These are phyloP conservation scores for Isochrysis galbana DNA, from an alignment of 78 protist genomes.

Conservation along the genomic window DNA sequence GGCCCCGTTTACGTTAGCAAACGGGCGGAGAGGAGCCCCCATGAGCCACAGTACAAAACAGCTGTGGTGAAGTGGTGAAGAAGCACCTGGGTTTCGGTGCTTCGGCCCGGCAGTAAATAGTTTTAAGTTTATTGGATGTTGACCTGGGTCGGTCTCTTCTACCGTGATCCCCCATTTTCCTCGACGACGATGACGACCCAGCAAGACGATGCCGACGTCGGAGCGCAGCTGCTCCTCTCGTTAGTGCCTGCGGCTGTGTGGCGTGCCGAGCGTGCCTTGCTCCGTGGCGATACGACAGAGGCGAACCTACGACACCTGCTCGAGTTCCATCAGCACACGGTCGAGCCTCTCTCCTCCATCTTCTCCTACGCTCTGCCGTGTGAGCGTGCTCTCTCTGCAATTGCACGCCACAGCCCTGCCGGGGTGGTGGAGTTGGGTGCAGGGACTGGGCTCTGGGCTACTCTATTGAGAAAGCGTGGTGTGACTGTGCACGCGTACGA, in stretches of 20 bases:
- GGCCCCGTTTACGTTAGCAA: too few species aligned
- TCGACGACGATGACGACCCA: too few species aligned
- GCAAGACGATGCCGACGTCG: background rate
- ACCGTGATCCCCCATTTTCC: too few species aligned
- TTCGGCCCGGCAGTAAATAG: too few species aligned
- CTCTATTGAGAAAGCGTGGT: background rate
- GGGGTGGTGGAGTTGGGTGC: background rate
- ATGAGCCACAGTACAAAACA: too few species aligned
- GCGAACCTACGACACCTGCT: background rate
- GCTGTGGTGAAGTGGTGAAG: too few species aligned
- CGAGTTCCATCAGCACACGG: background rate
- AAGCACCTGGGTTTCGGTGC: too few species aligned
- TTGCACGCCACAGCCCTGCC: background rate
- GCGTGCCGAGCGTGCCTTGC: background rate
- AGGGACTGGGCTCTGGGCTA: background rate
- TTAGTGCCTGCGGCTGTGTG: background rate
- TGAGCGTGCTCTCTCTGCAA: background rate
- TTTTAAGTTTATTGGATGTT: too few species aligned
- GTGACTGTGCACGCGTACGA: background rate
- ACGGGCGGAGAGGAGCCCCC: too few species aligned
- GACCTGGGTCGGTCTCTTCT: too few species aligned
- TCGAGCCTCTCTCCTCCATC: background rate
- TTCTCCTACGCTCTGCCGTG: background rate
- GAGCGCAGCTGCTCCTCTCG: background rate
- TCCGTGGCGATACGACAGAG: background rate